Percentiles rank a stretch among this genome's conserved stretches.
phyloP scores from a whole-genome alignment of 73 alveolate species.

The Paramecium primaurelia region DNA sequence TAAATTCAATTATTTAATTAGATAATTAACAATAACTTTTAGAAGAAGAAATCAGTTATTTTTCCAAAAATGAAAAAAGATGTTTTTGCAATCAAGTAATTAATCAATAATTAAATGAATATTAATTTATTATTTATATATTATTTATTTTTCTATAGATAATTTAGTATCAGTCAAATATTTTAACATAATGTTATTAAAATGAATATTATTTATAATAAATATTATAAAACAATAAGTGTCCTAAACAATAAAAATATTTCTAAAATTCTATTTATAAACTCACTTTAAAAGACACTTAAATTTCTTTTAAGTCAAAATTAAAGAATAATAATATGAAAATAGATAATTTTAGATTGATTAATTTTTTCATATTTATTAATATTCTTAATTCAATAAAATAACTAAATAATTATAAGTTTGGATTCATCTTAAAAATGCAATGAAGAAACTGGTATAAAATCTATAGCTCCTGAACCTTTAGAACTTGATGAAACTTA shows the following conservation, averaged over 20 bases:
- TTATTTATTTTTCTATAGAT: no score
- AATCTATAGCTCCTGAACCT: not conserved
- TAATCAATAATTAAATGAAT: no score
- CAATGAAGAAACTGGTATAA: conserved; percentile 6
- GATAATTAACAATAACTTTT: not conserved
- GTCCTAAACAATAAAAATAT: no score
- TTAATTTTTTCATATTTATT: not conserved
- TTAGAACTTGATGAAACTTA: conserved; percentile 6
- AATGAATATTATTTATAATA: no score
- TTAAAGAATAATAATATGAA: not conserved
- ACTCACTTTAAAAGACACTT: not conserved
- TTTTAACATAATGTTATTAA: no score
- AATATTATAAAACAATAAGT: no score
- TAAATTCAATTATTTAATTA: not conserved
- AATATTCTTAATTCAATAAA: not conserved
- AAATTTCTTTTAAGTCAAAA: not conserved
- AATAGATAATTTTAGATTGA: not conserved
- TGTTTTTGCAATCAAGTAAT: no score
- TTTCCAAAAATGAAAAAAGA: not conserved
- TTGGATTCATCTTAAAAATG: not conserved
- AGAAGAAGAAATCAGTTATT: not conserved
- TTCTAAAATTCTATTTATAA: not conserved
- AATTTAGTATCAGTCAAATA: no score
- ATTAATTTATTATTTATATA: no score
- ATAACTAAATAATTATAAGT: not conserved